phyloP scores from a whole-genome alignment of 2,329 filamentous ascomycete species.

The Penicillium palitans region DNA sequence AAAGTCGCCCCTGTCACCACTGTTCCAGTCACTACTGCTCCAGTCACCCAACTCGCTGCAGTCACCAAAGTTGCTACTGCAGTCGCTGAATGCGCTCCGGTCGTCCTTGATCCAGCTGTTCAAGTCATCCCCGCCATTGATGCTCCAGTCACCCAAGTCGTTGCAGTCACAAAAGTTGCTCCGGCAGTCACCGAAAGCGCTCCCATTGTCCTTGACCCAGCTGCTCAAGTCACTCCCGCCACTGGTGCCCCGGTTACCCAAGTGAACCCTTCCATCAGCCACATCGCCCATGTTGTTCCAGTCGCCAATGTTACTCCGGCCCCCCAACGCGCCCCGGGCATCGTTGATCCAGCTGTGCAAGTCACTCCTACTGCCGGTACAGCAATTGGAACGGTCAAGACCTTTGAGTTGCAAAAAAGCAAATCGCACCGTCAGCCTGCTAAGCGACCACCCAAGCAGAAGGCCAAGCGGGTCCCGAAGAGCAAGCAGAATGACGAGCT shows the following conservation, averaged over 20 bases:
- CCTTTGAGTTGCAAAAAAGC: not conserved
- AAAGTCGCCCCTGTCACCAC: not conserved
- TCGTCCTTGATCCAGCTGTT: too few species aligned
- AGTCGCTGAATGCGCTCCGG: not conserved
- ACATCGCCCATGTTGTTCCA: not conserved
- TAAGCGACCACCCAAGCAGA: not conserved
- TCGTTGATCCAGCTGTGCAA: not conserved
- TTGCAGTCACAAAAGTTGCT: too few species aligned
- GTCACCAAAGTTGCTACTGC: not conserved
- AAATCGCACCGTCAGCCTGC: not conserved
- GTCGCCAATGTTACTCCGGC: not conserved
- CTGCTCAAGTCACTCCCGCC: not conserved
- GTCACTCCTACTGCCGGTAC: not conserved
- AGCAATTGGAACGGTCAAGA: not conserved
- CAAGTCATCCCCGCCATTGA: too few species aligned
- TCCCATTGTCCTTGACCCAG: not conserved
- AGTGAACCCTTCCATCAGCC: not conserved
- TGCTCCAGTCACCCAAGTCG: too few species aligned
- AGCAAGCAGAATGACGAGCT: not conserved
- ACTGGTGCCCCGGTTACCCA: not conserved
- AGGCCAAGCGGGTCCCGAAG: not conserved
- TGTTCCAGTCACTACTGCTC: not conserved
- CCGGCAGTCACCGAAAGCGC: too few species aligned
- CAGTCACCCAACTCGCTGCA: not conserved
- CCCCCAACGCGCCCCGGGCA: not conserved